phyloP scores from a whole-genome alignment of 1,284 basidiomycete genomes.

The Uromyces viciae-fabae region DNA sequence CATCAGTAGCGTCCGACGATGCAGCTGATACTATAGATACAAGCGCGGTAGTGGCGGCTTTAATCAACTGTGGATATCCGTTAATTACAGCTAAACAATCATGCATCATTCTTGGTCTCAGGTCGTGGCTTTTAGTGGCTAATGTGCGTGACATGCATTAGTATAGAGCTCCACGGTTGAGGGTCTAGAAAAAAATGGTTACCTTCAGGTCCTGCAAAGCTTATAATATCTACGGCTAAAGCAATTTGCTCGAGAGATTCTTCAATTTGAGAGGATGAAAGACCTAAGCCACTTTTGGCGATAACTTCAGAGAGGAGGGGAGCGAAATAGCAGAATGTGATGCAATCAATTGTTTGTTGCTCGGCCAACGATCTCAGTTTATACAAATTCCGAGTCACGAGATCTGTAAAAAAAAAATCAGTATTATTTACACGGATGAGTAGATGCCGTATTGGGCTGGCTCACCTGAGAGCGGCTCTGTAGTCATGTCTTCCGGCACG shows the following conservation, averaged over 20 bases:
- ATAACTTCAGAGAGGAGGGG: slow-evolving; percentile 74
- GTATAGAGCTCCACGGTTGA: background rate
- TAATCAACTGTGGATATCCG: slow-evolving; percentile 74
- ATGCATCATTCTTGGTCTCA: slow-evolving; percentile 59
- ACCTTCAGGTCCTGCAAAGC: slow-evolving; percentile 82
- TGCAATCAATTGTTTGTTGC: slow-evolving; percentile 74
- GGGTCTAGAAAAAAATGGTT: slow-evolving; percentile 50
- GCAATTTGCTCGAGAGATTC: slow-evolving; percentile 81
- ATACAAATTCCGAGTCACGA: slow-evolving; percentile 81
- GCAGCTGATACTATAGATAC: slow-evolving; percentile 80
- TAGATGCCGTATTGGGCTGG: background rate
- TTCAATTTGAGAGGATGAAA: slow-evolving; percentile 63
- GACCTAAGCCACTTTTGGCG: slow-evolving; percentile 65
- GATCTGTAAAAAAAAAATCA: slow-evolving; percentile 57
- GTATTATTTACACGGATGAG: background rate
- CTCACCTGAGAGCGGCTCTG: slow-evolving; percentile 60
- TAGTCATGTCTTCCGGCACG: slow-evolving; percentile 69
- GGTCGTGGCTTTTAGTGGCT: slow-evolving; percentile 49
- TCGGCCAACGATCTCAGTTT: slow-evolving; percentile 77
- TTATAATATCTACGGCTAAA: slow-evolving; percentile 76
- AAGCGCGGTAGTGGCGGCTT: slow-evolving; percentile 78
- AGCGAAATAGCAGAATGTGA: slow-evolving; percentile 76
- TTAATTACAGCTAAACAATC: slow-evolving; percentile 72
- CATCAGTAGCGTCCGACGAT: slow-evolving; percentile 63
- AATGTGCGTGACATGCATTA: background rate